A percentile compares a stretch with the other conserved stretches of the same genome.
Conservation (phyloP, 495 filamentous ascomycete species). For the Corynascus novoguineensis region DNA sequence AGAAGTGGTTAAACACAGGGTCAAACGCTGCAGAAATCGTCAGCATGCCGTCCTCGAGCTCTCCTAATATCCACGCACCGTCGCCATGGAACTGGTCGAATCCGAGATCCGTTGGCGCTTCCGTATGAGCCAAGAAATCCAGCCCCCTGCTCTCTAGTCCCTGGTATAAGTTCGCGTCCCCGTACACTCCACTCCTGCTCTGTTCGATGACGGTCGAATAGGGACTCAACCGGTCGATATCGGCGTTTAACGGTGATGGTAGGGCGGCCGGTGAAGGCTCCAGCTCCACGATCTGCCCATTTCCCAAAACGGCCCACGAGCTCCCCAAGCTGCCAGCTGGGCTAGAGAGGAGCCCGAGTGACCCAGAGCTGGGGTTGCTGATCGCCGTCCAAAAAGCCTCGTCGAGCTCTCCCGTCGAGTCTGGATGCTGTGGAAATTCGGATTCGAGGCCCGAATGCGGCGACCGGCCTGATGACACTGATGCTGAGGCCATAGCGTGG, state of each 20-base stretch:
- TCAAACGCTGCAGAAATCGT: slow-evolving; percentile 11
- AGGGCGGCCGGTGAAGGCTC: slow-evolving; percentile 25
- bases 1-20: slow-evolving; percentile 10
- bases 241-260: slow-evolving; percentile 22
- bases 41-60: not conserved
- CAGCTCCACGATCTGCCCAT: slow-evolving; percentile 15
- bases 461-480: slow-evolving; percentile 27
- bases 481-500: slow-evolving; percentile 31
- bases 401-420: slow-evolving; percentile 21
- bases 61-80: not conserved
- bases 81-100: slow-evolving; percentile 20
- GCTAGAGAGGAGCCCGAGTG: slow-evolving; percentile 34
- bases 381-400: slow-evolving; percentile 26
- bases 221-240: slow-evolving; percentile 15
- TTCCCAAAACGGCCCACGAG: slow-evolving; percentile 37
- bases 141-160: slow-evolving; percentile 16
- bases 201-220: slow-evolving; percentile 20
- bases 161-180: slow-evolving; percentile 20
- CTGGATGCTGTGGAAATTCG: slow-evolving; percentile 9
- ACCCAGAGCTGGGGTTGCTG: slow-evolving; percentile 21
- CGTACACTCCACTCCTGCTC: slow-evolving; percentile 5
- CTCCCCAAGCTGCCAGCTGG: slow-evolving; percentile 38
- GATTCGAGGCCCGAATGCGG: slow-evolving; percentile 27
- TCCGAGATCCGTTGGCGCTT: slow-evolving; percentile 3
- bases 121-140: slow-evolving; percentile 18